These are phyloP conservation scores for Mycosphaerella sp. DNA, from an alignment of 2,329 filamentous ascomycete species.

Conservation along the genomic window DNA sequence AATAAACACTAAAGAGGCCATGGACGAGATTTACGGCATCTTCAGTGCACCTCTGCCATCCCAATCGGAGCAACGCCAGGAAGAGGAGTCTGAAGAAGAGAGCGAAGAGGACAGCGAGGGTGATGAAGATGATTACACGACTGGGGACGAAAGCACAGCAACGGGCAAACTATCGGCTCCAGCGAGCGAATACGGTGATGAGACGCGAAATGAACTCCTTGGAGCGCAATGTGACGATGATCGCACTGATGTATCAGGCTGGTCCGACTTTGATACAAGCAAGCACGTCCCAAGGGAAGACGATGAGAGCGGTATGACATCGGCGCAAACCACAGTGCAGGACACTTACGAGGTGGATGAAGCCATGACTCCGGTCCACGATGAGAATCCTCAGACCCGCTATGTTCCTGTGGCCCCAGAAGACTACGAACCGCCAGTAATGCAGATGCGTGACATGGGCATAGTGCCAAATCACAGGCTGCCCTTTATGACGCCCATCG, in stretches of 20 bases:
- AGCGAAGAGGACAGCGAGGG: constrained; percentile 45
- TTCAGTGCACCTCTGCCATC: constrained; percentile 78
- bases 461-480: constrained; percentile 82
- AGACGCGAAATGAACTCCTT: constrained; percentile 50
- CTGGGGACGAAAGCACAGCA: constrained; percentile 74
- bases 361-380: constrained; percentile 43
- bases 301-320: constrained; percentile 35
- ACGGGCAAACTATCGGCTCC: constrained; percentile 61
- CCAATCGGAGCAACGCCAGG: constrained; percentile 42
- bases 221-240: constrained; percentile 33
- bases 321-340: constrained; percentile 30
- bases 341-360: constrained; percentile 33
- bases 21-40: constrained; percentile 94
- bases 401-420: constrained; percentile 79
- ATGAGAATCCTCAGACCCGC: constrained; percentile 48
- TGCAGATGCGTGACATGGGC: constrained; percentile 72
- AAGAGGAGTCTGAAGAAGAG: constrained; percentile 58
- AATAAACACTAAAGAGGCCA: constrained; percentile 87
- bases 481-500: constrained; percentile 98
- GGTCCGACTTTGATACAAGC: constrained; percentile 78
- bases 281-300: constrained; percentile 58
- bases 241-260: constrained; percentile 59
- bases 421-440: constrained; percentile 68
- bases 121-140: constrained; percentile 48
- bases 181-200: constrained; percentile 60